A percentile compares a stretch with the other conserved stretches of the same genome.
phyloP scores from a whole-genome alignment of 768 basidiomycete species.

The Tubosaeta sp. region DNA sequence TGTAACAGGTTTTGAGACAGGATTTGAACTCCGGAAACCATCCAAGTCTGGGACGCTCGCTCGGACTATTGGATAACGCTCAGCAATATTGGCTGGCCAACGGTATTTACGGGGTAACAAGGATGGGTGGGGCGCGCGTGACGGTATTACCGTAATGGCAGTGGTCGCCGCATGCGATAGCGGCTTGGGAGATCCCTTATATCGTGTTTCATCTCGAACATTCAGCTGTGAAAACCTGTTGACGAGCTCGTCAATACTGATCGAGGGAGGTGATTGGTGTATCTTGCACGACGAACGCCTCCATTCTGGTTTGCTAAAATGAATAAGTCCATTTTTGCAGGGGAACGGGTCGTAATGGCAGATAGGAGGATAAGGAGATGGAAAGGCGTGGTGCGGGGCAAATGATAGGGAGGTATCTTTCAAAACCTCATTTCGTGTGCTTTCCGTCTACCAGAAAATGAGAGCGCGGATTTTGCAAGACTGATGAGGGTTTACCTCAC shows the following conservation, averaged over 20 bases:
- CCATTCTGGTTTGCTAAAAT: slow-evolving; percentile 8
- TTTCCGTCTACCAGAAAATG: not conserved
- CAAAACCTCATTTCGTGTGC: too few relatives aligned
- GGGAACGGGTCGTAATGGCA: slow-evolving; percentile 19
- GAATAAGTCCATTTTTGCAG: slow-evolving; percentile 2
- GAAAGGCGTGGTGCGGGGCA: slow-evolving; percentile 17
- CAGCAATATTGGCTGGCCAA: not conserved
- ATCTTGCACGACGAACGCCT: not conserved
- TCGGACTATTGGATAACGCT: not conserved
- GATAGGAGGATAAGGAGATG: slow-evolving; percentile 9
- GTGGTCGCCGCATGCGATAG: slow-evolving; percentile 11
- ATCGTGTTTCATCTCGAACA: slow-evolving; percentile 13
- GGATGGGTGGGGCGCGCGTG: slow-evolving; percentile 17
- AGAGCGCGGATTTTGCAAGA: too few relatives aligned
- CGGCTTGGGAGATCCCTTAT: too few relatives aligned
- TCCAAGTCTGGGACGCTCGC: not conserved
- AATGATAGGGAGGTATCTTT: too few relatives aligned
- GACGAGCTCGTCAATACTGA: slow-evolving; percentile 1
- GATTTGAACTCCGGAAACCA: slow-evolving; percentile 1
- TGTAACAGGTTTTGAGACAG: slow-evolving; percentile 1
- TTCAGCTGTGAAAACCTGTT: slow-evolving; percentile 16
- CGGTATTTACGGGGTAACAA: not conserved
- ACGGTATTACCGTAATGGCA: slow-evolving; percentile 15
- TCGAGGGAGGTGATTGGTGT: not conserved
- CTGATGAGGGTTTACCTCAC: too few relatives aligned